Percentiles rank a stretch among this genome's conserved stretches.
Conservation (phyloP, 371 early-diverging fungal species). For the Dentiscutata heterogama region DNA sequence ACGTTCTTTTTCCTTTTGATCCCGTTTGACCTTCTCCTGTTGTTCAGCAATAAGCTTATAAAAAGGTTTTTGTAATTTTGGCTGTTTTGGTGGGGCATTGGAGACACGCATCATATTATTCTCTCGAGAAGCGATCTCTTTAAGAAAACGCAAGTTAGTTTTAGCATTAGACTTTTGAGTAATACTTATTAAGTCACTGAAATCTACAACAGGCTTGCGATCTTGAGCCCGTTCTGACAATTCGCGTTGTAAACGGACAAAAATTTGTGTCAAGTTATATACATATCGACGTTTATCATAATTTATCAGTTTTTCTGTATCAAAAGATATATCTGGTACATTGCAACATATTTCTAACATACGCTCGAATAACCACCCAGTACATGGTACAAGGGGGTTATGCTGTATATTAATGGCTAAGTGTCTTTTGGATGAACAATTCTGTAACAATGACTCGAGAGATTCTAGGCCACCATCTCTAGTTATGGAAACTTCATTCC, state of each 20-base stretch:
- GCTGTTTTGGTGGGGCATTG: background rate
- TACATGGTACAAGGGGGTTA: constrained; percentile 58
- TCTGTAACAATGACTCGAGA: constrained; percentile 60
- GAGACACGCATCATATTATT: constrained; percentile 47
- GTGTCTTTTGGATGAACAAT: background rate
- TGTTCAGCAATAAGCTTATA: constrained; percentile 70
- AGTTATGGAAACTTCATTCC: constrained; percentile 71
- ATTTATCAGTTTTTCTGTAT: constrained; percentile 64
- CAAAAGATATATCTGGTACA: constrained; percentile 60
- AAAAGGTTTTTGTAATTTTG: constrained; percentile 52
- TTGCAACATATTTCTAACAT: constrained; percentile 66
- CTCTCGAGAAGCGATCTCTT: constrained; percentile 57
- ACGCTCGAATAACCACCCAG: constrained; percentile 66
- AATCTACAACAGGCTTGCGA: constrained; percentile 40
- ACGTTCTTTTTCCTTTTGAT: constrained; percentile 78
- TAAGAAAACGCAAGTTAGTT: constrained; percentile 54
- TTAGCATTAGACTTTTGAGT: constrained; percentile 37
- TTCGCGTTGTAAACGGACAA: constrained; percentile 56
- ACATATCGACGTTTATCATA: constrained; percentile 79
- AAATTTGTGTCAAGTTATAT: constrained; percentile 70
- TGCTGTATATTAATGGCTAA: background rate
- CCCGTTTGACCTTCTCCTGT: constrained; percentile 73
- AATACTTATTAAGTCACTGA: constrained; percentile 49
- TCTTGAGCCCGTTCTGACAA: constrained; percentile 45
- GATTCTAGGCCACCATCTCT: constrained; percentile 67